Evolutionary conservation across 805 yeast species (phyloP).

Genomic region (Ogataea polymorpha): DNA sequence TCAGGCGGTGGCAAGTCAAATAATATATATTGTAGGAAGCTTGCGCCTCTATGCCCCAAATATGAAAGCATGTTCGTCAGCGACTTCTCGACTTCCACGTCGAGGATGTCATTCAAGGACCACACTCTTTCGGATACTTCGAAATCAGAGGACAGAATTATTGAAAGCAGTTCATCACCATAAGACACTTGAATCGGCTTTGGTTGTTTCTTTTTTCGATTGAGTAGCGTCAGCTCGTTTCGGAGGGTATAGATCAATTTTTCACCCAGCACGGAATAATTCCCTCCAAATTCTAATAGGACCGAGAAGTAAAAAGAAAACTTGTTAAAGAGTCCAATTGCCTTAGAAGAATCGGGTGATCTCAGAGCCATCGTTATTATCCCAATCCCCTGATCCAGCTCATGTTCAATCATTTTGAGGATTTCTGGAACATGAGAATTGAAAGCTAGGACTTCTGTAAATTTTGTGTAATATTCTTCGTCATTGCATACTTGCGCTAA

Average conservation of each 20-base stretch:
- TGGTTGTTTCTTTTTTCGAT: neutral
- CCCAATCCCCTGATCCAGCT: constrained; percentile 16
- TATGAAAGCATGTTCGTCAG: neutral
- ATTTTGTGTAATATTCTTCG: constrained; percentile 12
- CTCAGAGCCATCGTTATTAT: constrained; percentile 17
- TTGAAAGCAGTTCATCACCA: constrained; percentile 22
- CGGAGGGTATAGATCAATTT: constrained; percentile 10
- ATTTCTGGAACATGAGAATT: constrained; percentile 14
- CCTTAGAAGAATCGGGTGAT: constrained; percentile 29
- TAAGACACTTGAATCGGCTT: constrained; percentile 10
- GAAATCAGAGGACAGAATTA: constrained; percentile 8
- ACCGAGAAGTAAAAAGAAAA: constrained; percentile 12
- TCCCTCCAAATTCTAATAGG: constrained; percentile 6
- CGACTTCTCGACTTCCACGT: neutral
- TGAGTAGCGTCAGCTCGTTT: constrained; percentile 15
- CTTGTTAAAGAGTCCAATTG: constrained; percentile 7
- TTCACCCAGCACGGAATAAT: constrained; percentile 5
- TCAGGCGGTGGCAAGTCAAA: neutral
- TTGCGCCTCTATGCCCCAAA: neutral
- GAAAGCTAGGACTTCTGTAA: constrained; percentile 16
- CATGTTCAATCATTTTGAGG: constrained; percentile 1
- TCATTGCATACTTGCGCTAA: constrained; percentile 19
- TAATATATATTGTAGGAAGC: neutral
- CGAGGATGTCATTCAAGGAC: neutral
- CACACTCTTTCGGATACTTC: neutral